Conservation (phyloP, 106 monocot species). For the Cymbidium sinense region DNA sequence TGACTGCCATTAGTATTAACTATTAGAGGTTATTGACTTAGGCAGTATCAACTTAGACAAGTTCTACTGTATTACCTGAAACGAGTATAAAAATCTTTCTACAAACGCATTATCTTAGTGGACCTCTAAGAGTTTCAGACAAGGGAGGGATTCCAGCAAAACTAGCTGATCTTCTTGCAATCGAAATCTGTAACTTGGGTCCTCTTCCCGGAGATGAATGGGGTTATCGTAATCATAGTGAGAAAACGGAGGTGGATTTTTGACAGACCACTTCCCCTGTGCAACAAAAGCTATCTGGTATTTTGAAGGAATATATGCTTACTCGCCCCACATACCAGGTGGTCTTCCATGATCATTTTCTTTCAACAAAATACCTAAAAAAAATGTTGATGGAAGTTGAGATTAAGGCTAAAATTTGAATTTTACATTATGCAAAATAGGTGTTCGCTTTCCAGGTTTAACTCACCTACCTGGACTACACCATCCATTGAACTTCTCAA, state of each 20-base stretch:
- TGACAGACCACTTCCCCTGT: constrained; percentile 81
- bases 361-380: background rate
- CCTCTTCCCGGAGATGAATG: constrained; percentile 90
- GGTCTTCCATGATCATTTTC: background rate
- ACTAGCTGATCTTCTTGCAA: constrained; percentile 75
- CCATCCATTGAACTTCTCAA: constrained; percentile 70
- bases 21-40: too few relatives aligned
- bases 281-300: constrained; percentile 95
- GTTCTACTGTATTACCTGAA: background rate
- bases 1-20: too few relatives aligned
- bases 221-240: constrained; percentile 75
- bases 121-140: constrained; percentile 57
- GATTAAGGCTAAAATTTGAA: background rate
- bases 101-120: constrained; percentile 75
- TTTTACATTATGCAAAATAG: constrained; percentile 14
- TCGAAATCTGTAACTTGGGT: constrained; percentile 83
- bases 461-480: constrained; percentile 79
- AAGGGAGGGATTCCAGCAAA: constrained; percentile 54
- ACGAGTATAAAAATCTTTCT: background rate
- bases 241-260: constrained; percentile 90
- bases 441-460: constrained; percentile 77
- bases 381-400: background rate
- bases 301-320: constrained; percentile 89
- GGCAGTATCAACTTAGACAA: too few relatives aligned
- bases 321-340: constrained; percentile 86